Base-by-base conservation (phyloP, 2,329 filamentous ascomycete species). In the Beauveria caledonica region DNA sequence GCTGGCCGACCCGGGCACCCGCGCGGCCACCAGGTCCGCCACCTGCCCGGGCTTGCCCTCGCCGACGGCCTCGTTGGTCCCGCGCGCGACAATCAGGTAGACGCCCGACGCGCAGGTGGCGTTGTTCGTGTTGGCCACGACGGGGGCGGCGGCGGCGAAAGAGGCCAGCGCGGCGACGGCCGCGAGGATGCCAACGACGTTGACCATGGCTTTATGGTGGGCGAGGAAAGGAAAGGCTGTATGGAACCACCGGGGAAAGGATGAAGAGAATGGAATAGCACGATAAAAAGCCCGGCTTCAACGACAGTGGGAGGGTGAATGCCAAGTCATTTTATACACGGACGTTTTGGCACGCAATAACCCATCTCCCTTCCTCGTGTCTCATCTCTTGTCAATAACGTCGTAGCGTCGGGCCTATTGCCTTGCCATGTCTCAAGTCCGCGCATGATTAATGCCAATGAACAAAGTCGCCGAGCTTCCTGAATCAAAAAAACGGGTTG, bases 31-130 rank as follows among this genome's bases (percentile, higher is more conserved):
- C 5, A 61, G 33, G 39, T 33, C 49, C 3, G 59, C 59, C 5
- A 63, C 62, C 13, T 46, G 21, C 5, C 40, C 46, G 21, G 62
- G 33, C 40, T 56, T 56, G 5, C 62, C 62, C 49, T 63, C 3
- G 17, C 62, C 62, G 17, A 44, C 58, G 48, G 48, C 48, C 40
- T 63, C 62, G 36, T 49, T 27, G 13, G 62, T 55, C 15, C 62
- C 62, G 29, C 62, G 58, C 19, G 62, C 62, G 33, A 63, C 50
- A 46, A 63, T 59, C 58, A 63, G 61, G 54, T 63, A 63, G 21
- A 63, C 48, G 11, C 62, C 62, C 15, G 62, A 55, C 19, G 50
- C 59, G 49, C 62, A 63, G 25, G 39, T 50, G 15, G 44, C 29
- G 7, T 27, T 27, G 33, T 52, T 57, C 15, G 48, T 27, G 33